phyloP scores from a whole-genome alignment of 1,139 yeast species.

The Magnusiomyces fungicola region DNA sequence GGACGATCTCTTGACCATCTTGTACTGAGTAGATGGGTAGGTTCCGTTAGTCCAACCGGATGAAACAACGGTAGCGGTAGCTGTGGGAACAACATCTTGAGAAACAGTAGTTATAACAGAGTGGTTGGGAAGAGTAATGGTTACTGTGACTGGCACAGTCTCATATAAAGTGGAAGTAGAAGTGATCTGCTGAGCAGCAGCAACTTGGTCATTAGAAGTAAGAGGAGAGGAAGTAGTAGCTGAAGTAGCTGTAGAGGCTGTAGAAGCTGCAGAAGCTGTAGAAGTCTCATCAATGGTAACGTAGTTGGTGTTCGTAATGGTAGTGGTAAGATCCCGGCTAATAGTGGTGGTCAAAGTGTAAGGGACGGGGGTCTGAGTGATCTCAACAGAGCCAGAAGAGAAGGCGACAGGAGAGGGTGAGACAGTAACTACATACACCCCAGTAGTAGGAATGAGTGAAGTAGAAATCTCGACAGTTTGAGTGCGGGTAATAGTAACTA shows the following conservation, averaged over 20 bases:
- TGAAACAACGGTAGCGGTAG: neutral
- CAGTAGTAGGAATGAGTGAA: constrained; percentile 4
- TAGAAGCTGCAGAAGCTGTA: neutral
- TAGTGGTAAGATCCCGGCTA: neutral
- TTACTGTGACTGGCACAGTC: neutral
- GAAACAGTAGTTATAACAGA: neutral
- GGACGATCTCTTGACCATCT: neutral
- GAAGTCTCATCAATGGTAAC: neutral
- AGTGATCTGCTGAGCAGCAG: neutral
- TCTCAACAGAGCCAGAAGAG: constrained; percentile 4
- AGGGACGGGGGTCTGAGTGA: constrained; percentile 6
- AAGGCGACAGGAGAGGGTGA: constrained; percentile 7
- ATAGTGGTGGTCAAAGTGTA: constrained; percentile 2
- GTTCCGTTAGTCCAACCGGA: neutral
- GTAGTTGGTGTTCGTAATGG: neutral
- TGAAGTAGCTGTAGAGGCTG: neutral
- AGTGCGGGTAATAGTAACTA: constrained; percentile 12
- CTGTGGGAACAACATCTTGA: neutral
- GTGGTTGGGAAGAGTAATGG: neutral
- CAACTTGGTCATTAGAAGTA: neutral
- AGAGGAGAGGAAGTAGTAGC: neutral
- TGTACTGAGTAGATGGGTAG: neutral
- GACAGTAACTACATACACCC: constrained; percentile 8
- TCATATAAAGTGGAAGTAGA: neutral
- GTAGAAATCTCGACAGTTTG: constrained; percentile 9